These are phyloP conservation scores for Rhodomyrtus tomentosa DNA, from an alignment of 345 rosid genomes.

Conservation along the genomic window DNA sequence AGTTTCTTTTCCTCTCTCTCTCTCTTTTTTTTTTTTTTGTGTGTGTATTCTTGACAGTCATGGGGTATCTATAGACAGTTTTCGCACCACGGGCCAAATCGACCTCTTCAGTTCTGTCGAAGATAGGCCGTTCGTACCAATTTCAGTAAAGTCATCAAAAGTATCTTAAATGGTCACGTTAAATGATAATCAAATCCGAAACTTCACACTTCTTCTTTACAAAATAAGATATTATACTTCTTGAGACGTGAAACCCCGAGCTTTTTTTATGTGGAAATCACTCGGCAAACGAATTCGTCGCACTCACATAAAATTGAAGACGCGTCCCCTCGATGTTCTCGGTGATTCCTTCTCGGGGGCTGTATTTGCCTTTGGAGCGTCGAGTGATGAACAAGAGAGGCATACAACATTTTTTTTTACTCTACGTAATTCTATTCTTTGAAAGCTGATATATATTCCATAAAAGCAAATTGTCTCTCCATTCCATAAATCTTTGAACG, in stretches of 20 bases:
- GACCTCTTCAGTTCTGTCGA: background rate
- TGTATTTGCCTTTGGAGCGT: background rate
- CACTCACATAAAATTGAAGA: background rate
- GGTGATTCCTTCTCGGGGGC: background rate
- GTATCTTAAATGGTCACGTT: background rate
- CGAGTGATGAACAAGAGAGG: background rate
- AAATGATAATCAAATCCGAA: background rate
- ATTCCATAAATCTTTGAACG: background rate
- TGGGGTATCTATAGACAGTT: background rate
- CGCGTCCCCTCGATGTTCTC: background rate
- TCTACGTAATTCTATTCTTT: background rate
- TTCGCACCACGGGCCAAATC: background rate
- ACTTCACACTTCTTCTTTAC: background rate
- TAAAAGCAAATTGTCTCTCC: background rate
- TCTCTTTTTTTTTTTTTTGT: no score
- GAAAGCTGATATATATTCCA: background rate
- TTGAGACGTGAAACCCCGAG: background rate
- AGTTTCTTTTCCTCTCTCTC: no score
- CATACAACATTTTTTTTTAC: background rate
- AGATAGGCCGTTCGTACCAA: background rate
- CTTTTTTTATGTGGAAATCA: background rate
- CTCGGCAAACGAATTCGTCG: background rate
- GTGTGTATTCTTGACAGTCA: background rate
- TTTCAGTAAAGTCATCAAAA: background rate
- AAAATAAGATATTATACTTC: background rate